Percentiles rank a stretch among this genome's conserved stretches.
Conservation (phyloP, 306 rosid species). For the Cucumis cinereus region DNA sequence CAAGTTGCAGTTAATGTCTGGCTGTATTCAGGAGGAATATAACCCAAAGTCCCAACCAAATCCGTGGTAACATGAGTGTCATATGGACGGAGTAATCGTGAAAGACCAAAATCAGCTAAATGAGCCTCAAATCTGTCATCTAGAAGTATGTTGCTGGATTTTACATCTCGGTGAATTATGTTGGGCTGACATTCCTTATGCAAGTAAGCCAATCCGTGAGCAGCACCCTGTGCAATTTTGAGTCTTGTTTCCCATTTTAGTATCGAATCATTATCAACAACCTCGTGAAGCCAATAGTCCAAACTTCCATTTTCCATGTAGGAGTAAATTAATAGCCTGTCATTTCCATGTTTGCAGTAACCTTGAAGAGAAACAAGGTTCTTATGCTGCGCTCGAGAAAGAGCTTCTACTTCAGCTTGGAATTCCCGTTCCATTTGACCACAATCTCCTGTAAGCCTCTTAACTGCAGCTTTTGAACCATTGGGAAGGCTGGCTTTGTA, state of each 20-base stretch:
- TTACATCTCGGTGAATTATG: constrained; percentile 65
- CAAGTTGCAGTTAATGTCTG: constrained; percentile 60
- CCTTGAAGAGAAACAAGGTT: constrained; percentile 78
- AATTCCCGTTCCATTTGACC: constrained; percentile 84
- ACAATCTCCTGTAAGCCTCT: constrained; percentile 76
- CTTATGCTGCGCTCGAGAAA: constrained; percentile 77
- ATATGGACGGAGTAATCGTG: constrained; percentile 58
- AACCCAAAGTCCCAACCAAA: constrained; percentile 70
- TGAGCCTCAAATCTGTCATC: constrained; percentile 57
- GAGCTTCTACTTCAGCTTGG: constrained; percentile 84
- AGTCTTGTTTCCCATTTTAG: constrained; percentile 62
- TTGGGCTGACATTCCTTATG: constrained; percentile 61
- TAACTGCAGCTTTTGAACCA: constrained; percentile 60
- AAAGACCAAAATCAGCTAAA: constrained; percentile 73
- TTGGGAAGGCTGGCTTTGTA: constrained; percentile 69
- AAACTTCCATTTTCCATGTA: constrained; percentile 76
- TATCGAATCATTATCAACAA: constrained; percentile 30
- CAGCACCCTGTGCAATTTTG: constrained; percentile 63
- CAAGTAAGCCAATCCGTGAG: constrained; percentile 62
- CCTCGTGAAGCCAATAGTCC: constrained; percentile 80
- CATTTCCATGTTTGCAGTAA: constrained; percentile 51
- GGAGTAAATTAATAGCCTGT: constrained; percentile 66
- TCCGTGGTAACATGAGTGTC: constrained; percentile 73
- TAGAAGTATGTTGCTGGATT: constrained; percentile 72
- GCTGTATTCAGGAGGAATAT: constrained; percentile 74